Evolutionary conservation across 106 monocot species (phyloP), one percentile per base, ranked within the genome.

Genomic region (Apostasia ramifera): DNA sequence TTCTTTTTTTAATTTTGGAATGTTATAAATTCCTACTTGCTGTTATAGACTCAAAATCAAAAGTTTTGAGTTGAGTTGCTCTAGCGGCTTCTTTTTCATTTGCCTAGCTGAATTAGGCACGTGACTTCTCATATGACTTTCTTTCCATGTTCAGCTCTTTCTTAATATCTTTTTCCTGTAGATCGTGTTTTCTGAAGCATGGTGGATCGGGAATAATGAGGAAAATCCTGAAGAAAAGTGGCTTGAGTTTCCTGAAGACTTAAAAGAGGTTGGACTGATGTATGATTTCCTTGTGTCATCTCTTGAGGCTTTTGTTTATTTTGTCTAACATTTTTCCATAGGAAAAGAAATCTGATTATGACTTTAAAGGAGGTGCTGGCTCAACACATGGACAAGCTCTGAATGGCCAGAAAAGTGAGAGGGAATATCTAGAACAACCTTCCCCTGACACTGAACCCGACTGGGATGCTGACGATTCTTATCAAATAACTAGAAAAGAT

Each of bases 171-270:
- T 55, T 43, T 66, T 73, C 68, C 67, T 11, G 45, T 85, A 97
- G 97, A 84, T 97, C 79, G 86, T 97, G 40, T 97, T 97, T 82
- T 87, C 97, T 41, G 97, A 92, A 66, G 92, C 97, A 59, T 92
- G 97, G 97, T 97, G 97, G 97, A 85, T 97, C 79, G 97, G 97
- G 45, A 55, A 13, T 53, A 89, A 87, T 74, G 89, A 92, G 66
- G 89, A 97, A 64, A 97, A 97, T 74, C 97, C 92, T 59, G 80
- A 92, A 65, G 97, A 97, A 74, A 43, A 61, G 55, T 57, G 71
- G 56, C 89, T 97, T 53, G 83, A 92, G 41, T 83, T 89, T 82
- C 97, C 97, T 12, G 66, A 81, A 59, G 78, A 85, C 53, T 58
- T 95, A 14, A 71, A 58, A 40, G 78, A 80, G 80, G 95, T 84